Percentiles rank a stretch among this genome's conserved stretches.
phyloP scores from a whole-genome alignment of 2,329 filamentous ascomycete genomes.

The Pseudocercospora vitis region DNA sequence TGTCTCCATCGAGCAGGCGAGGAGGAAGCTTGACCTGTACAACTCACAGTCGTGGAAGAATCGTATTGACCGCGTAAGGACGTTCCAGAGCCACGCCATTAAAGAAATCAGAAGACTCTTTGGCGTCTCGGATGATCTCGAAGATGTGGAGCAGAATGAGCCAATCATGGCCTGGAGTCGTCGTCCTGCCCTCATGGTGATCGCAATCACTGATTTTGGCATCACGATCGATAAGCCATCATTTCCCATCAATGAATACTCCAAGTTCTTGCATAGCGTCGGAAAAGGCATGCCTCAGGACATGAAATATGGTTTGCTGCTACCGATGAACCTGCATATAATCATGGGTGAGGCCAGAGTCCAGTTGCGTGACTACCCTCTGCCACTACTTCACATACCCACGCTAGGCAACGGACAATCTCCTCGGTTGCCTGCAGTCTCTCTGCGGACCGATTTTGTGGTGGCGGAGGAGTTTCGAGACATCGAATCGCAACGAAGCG shows the following conservation, averaged over 20 bases:
- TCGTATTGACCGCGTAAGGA: slow-evolving; percentile 76
- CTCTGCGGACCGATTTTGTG: slow-evolving; percentile 86
- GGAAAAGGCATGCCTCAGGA: slow-evolving; percentile 96
- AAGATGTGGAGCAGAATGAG: slow-evolving; percentile 74
- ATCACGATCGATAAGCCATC: slow-evolving; percentile 88
- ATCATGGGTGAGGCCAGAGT: slow-evolving; percentile 87
- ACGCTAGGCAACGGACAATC: slow-evolving; percentile 77
- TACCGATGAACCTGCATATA: slow-evolving; percentile 86
- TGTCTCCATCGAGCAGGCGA: slow-evolving; percentile 73
- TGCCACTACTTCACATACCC: slow-evolving; percentile 89
- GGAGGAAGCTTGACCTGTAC: slow-evolving; percentile 70
- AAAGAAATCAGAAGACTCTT: slow-evolving; percentile 77
- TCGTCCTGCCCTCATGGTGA: slow-evolving; percentile 77
- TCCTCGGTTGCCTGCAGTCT: slow-evolving; percentile 74
- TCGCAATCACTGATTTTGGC: slow-evolving; percentile 79
- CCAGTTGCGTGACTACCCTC: slow-evolving; percentile 87
- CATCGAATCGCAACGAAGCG: slow-evolving; percentile 73
- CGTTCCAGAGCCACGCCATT: slow-evolving; percentile 69
- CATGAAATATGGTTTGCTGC: slow-evolving; percentile 83
- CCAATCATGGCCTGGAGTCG: slow-evolving; percentile 82
- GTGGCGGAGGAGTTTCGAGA: slow-evolving; percentile 91
- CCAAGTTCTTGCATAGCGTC: slow-evolving; percentile 79
- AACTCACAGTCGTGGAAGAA: slow-evolving; percentile 91
- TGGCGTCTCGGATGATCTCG: slow-evolving; percentile 76
- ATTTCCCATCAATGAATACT: slow-evolving; percentile 78